Conservation (phyloP, 257 asterid species). For the Solanum verrucosum region DNA sequence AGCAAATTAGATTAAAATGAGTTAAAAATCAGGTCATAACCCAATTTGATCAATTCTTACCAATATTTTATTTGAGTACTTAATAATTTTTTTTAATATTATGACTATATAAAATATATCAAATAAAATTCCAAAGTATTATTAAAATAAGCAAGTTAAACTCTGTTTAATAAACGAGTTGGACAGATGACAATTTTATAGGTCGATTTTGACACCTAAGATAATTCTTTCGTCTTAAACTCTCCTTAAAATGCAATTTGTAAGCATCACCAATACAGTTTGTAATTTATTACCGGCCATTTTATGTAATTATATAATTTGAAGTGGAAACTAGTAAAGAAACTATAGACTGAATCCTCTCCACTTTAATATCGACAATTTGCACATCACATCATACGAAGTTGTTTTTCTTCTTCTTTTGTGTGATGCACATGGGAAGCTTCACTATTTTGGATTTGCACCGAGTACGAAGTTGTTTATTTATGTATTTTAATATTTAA, state of each 20-base stretch:
- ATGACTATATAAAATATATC: neutral
- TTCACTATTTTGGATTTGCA: too few relatives aligned
- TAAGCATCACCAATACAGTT: neutral
- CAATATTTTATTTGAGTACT: neutral
- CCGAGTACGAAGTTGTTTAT: too few relatives aligned
- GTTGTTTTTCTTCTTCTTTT: too few relatives aligned
- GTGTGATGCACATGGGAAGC: neutral
- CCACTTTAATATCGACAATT: neutral
- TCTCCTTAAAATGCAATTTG: neutral
- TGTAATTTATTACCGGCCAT: neutral
- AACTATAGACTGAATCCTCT: neutral
- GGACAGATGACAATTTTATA: neutral
- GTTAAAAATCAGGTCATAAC: neutral
- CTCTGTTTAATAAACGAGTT: rapidly evolving
- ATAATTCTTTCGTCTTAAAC: neutral
- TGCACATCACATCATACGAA: neutral
- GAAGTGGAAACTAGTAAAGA: neutral
- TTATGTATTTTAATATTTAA: too few relatives aligned
- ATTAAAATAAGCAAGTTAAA: neutral
- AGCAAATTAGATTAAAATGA: too few relatives aligned
- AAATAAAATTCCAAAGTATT: too few relatives aligned
- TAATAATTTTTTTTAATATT: too few relatives aligned
- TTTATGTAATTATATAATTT: neutral
- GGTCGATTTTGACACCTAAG: neutral
- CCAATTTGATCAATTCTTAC: neutral